Conservation (phyloP, 345 rosid genomes). For the Pistacia integerrima region DNA sequence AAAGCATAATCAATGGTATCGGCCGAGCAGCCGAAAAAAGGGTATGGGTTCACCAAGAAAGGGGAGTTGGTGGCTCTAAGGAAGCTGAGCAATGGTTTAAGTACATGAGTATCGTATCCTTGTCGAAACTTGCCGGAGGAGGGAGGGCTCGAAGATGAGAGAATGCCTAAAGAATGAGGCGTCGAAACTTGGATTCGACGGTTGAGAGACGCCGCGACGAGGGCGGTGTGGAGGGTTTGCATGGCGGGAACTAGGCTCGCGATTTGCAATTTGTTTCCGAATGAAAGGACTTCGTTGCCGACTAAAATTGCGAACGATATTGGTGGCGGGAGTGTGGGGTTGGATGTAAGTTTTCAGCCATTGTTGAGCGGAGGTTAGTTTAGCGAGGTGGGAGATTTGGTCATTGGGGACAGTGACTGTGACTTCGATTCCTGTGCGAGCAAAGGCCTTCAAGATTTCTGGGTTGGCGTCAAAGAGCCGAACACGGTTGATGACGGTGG, state of each 20-base stretch:
- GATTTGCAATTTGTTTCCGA: slow-evolving; percentile 46
- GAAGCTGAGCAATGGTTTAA: slow-evolving; percentile 79
- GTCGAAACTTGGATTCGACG: slow-evolving; percentile 71
- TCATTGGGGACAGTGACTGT: slow-evolving; percentile 71
- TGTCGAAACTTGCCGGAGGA: slow-evolving; percentile 63
- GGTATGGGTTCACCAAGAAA: slow-evolving; percentile 83
- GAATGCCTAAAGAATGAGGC: slow-evolving; percentile 77
- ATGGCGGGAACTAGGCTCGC: slow-evolving; percentile 66
- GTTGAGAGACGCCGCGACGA: slow-evolving; percentile 58
- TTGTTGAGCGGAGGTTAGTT: slow-evolving; percentile 48
- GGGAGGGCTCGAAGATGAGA: slow-evolving; percentile 70
- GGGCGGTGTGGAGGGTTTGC: slow-evolving; percentile 72
- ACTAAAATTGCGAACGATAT: slow-evolving; percentile 72
- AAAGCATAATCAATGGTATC: slow-evolving; percentile 79
- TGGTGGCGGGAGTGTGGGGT: slow-evolving; percentile 63
- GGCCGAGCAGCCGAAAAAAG: slow-evolving; percentile 65
- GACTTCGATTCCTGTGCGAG: slow-evolving; percentile 59
- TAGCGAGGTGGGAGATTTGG: slow-evolving; percentile 66
- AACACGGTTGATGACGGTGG: slow-evolving; percentile 66
- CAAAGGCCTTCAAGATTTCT: slow-evolving; percentile 61
- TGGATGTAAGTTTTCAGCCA: slow-evolving; percentile 63
- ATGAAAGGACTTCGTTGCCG: slow-evolving; percentile 80
- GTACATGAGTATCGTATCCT: slow-evolving; percentile 64
- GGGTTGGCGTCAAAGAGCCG: slow-evolving; percentile 70
- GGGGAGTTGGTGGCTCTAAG: slow-evolving; percentile 61